Base-by-base conservation (phyloP, 179 eudicot species). In the Spinacia oleracea region DNA sequence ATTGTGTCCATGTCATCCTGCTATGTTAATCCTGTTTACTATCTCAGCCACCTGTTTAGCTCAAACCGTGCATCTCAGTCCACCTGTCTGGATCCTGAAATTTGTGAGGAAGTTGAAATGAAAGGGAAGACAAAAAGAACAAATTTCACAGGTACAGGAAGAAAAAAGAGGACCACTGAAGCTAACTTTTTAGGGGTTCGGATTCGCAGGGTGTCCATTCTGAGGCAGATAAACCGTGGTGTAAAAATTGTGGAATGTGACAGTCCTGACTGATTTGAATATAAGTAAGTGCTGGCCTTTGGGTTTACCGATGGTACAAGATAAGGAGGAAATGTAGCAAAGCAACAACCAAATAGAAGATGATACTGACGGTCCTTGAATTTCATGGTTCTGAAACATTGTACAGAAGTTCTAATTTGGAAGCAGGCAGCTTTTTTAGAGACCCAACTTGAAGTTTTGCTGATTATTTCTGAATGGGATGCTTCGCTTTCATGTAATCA, bases 1-100 rank as follows among this genome's bases (percentile, higher is more conserved):
- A 90, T 90, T 76, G 97, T 92, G 55, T 87, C 91, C 38, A 82
- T 85, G 77, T 91, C 93, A n/a, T 43, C 87, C 48, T 88, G 86
- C 68, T 86, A 86, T 77, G 84, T 88, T 67, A 86, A 91, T 53
- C 95, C 97, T 34, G 72, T 73, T 59, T 89, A 81, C 83, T 84
- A 89, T 81, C 87, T 92, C 70, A 84, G 88, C 67, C 80, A 85
- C 82, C 83, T 91, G 65, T 79, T 87, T 60, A 80, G 85, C 75
- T 73, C 83, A 34, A 82, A 80, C 59, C 81, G 78, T 60, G 70
- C 64, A 32, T 62, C 86, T 18, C 70, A 79, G 75, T 58, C 32
- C 59, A 72, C 69, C 38, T 2, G 27, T 51, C 29, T 50, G 71
- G 45, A 70, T 75, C 68, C 38, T 10, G 73, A 75, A 75, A 74